phyloP scores from a whole-genome alignment of 495 filamentous ascomycete genomes.

The Podospora pseudopauciseta region DNA sequence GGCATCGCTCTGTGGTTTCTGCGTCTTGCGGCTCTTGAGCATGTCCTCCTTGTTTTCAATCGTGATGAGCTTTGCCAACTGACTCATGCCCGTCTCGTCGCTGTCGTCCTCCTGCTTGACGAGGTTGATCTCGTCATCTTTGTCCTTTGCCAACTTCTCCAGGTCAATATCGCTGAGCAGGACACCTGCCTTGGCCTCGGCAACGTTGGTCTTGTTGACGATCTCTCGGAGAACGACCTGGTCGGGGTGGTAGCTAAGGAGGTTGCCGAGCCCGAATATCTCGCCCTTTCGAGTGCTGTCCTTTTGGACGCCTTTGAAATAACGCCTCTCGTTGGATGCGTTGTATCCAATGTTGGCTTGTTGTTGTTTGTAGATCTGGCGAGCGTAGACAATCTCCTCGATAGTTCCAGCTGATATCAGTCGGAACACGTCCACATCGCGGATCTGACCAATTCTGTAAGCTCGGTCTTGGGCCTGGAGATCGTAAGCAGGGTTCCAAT shows the following conservation, averaged over 20 bases:
- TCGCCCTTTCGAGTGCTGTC: slow-evolving; percentile 77
- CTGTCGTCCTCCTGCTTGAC: slow-evolving; percentile 47
- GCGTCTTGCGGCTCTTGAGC: slow-evolving; percentile 14
- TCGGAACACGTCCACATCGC: slow-evolving; percentile 95
- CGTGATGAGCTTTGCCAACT: slow-evolving; percentile 68
- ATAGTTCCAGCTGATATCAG: slow-evolving; percentile 91
- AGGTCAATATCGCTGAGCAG: slow-evolving; percentile 71
- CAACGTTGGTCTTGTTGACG: slow-evolving; percentile 96
- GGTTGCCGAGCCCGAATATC: slow-evolving; percentile 84
- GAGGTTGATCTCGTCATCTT: slow-evolving; percentile 37
- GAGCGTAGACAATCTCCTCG: slow-evolving; percentile 94
- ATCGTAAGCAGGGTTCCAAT: slow-evolving; percentile 95
- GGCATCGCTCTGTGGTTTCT: slow-evolving; percentile 60
- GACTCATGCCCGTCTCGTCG: slow-evolving; percentile 65
- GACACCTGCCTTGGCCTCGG: slow-evolving; percentile 85
- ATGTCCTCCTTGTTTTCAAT: slow-evolving; percentile 46
- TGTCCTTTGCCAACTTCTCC: slow-evolving; percentile 55
- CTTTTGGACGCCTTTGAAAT: slow-evolving; percentile 93
- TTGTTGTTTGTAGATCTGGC: slow-evolving; percentile 98
- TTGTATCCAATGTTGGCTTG: slow-evolving; percentile 98
- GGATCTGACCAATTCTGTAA: slow-evolving; percentile 88
- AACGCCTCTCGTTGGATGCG: slow-evolving; percentile 84
- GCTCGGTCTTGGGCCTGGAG: slow-evolving; percentile 95
- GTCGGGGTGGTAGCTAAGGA: slow-evolving; percentile 80
- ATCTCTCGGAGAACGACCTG: slow-evolving; percentile 83